Evolutionary conservation across 2,329 filamentous ascomycete genomes (phyloP).

Genomic region (Scopulariopsis brevicaulis): DNA sequence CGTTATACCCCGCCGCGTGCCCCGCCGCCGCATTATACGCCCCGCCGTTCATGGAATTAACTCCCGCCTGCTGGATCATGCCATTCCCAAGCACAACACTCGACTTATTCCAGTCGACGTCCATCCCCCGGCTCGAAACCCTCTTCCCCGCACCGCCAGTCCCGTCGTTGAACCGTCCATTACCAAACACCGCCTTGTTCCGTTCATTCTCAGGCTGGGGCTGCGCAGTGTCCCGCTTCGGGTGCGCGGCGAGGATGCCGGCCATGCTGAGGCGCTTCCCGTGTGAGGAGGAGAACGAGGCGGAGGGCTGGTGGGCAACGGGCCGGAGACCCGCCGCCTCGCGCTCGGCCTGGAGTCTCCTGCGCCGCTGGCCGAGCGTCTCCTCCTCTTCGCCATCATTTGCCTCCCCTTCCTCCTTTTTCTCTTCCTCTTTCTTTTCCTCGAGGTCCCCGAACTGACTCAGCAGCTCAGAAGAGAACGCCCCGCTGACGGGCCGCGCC

Average conservation of each 20-base stretch:
- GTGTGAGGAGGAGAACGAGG: not conserved
- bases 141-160: slow-evolving; percentile 23
- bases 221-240: slow-evolving; percentile 25
- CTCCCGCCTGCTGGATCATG: slow-evolving; percentile 14
- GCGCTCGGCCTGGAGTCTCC: slow-evolving; percentile 57
- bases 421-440: slow-evolving; percentile 24
- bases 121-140: slow-evolving; percentile 11
- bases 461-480: slow-evolving; percentile 61
- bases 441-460: slow-evolving; percentile 46
- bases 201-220: slow-evolving; percentile 27
- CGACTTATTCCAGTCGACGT: slow-evolving; percentile 12
- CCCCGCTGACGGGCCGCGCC: slow-evolving; percentile 47
- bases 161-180: slow-evolving; percentile 44
- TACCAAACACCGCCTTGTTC: slow-evolving; percentile 31
- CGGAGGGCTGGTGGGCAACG: slow-evolving; percentile 17
- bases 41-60: slow-evolving; percentile 13
- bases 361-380: slow-evolving; percentile 66
- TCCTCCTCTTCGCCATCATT: slow-evolving; percentile 52
- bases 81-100: slow-evolving; percentile 19
- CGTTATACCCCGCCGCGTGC: slow-evolving; percentile 15
- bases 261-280: slow-evolving; percentile 41
- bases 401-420: slow-evolving; percentile 44
- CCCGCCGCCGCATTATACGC: slow-evolving; percentile 10
- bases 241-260: slow-evolving; percentile 39
- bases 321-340: slow-evolving; percentile 52